A percentile compares a stretch with the other conserved stretches of the same genome.
Evolutionary conservation across 2,329 filamentous ascomycete genomes (phyloP).

Genomic region (Hirsutella rhossiliensis): DNA sequence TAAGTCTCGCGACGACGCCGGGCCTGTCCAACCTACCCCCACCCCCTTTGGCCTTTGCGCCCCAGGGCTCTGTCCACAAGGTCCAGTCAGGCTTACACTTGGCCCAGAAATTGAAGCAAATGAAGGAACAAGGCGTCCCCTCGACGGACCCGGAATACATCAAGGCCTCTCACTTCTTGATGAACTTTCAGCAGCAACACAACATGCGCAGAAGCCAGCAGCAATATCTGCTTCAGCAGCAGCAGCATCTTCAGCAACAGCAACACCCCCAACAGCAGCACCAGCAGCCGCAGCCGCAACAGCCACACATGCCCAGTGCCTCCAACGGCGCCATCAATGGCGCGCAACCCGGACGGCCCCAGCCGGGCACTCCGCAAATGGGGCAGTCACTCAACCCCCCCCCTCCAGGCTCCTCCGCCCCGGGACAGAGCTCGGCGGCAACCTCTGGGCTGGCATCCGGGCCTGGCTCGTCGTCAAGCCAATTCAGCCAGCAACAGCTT

Average conservation of each 20-base stretch:
- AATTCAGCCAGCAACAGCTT: slow-evolving; percentile 71
- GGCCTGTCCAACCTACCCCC: background rate
- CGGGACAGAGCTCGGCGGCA: slow-evolving; percentile 18
- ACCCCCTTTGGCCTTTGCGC: background rate
- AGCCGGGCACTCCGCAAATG: slow-evolving; percentile 21
- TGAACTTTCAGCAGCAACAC: slow-evolving; percentile 56
- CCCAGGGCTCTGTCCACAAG: background rate
- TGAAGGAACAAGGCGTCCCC: slow-evolving; percentile 76
- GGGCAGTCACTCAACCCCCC: slow-evolving; percentile 17
- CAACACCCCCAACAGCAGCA: slow-evolving; percentile 27
- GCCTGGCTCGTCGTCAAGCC: slow-evolving; percentile 29
- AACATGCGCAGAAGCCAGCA: slow-evolving; percentile 38
- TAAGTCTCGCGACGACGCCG: slow-evolving; percentile 27
- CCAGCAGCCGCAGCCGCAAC: slow-evolving; percentile 29
- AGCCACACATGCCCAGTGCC: slow-evolving; percentile 39
- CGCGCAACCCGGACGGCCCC: slow-evolving; percentile 25
- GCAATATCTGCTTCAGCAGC: slow-evolving; percentile 26
- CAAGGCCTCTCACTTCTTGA: slow-evolving; percentile 66
- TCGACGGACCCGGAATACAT: slow-evolving; percentile 77
- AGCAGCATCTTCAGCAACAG: slow-evolving; percentile 19
- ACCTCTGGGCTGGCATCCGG: slow-evolving; percentile 18
- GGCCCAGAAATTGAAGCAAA: slow-evolving; percentile 68
- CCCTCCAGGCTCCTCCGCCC: slow-evolving; percentile 26
- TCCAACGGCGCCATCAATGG: slow-evolving; percentile 45
- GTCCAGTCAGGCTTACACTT: background rate